Evolutionary conservation across 441 rosid species (phyloP).

Genomic region (Pelargonium myrrhifolium): DNA sequence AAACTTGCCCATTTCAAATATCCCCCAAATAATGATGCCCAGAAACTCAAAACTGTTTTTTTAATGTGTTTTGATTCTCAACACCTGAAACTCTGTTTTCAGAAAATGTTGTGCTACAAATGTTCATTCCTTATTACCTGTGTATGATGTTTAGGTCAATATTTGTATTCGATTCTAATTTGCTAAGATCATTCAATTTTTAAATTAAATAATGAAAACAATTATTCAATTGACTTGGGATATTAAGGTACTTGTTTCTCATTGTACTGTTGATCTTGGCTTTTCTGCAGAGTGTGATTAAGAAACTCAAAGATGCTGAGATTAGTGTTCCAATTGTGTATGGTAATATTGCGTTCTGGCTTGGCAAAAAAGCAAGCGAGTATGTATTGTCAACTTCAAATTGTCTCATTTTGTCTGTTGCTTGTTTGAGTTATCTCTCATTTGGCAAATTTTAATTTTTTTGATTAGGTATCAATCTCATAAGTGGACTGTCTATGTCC

Average conservation of each 20-base stretch:
- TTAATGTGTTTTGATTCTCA: slow-evolving; percentile 2
- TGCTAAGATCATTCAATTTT: background rate
- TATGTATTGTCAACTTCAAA: slow-evolving; percentile 24
- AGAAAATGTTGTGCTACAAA: background rate
- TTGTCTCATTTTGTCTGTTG: slow-evolving; percentile 1
- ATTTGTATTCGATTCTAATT: background rate
- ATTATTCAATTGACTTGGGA: background rate
- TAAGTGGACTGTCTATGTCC: slow-evolving; percentile 51
- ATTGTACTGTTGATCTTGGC: slow-evolving; percentile 6
- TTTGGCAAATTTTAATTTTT: slow-evolving; percentile 12
- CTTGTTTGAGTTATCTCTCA: slow-evolving; percentile 1
- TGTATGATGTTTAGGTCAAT: background rate
- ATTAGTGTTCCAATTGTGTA: slow-evolving; percentile 51
- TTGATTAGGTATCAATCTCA: slow-evolving; percentile 44
- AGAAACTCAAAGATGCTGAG: slow-evolving; percentile 49
- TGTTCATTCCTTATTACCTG: background rate
- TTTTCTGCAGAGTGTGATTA: slow-evolving; percentile 29
- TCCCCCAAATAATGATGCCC: background rate
- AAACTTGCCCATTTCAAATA: slow-evolving; percentile 2
- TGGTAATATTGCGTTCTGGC: slow-evolving; percentile 49
- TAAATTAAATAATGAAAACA: background rate
- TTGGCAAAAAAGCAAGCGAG: slow-evolving; percentile 59
- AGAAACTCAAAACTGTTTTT: slow-evolving; percentile 14
- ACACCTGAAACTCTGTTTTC: slow-evolving; percentile 10
- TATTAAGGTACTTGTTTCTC: slow-evolving; percentile 1